phyloP scores from a whole-genome alignment of 2,329 filamentous ascomycete genomes.

The Pseudogymnoascus sp. region DNA sequence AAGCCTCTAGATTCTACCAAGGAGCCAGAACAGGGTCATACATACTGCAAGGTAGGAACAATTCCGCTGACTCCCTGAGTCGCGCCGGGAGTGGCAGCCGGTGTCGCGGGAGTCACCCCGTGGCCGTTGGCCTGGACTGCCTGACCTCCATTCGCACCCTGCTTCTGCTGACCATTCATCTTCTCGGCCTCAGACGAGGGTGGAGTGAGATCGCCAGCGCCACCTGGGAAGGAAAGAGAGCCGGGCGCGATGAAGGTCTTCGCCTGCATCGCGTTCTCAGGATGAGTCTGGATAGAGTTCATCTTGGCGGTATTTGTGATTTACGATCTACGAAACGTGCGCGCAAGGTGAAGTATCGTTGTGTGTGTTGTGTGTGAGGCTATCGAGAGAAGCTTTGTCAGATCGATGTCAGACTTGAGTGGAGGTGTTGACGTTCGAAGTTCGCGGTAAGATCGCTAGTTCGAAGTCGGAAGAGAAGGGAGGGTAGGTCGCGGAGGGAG shows the following conservation, averaged over 20 bases:
- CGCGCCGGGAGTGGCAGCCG: constrained; percentile 83
- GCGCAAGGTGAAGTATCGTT: neutral
- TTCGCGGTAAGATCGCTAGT: neutral
- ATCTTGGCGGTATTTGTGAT: constrained; percentile 41
- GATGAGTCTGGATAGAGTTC: constrained; percentile 88
- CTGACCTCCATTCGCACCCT: constrained; percentile 34
- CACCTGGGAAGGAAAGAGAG: constrained; percentile 86
- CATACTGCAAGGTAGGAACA: constrained; percentile 93
- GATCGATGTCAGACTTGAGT: constrained; percentile 17
- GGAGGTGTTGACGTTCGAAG: constrained; percentile 16
- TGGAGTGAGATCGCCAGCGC: constrained; percentile 74
- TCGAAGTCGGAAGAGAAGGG: constrained; percentile 1
- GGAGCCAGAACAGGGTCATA: constrained; percentile 45
- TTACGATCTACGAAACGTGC: constrained; percentile 3
- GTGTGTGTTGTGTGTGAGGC: neutral
- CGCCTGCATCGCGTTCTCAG: constrained; percentile 83
- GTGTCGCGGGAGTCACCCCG: constrained; percentile 82
- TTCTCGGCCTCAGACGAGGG: constrained; percentile 67
- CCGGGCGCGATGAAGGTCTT: constrained; percentile 92
- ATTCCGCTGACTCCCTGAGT: constrained; percentile 79
- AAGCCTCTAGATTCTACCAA: constrained; percentile 40
- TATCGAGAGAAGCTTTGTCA: constrained; percentile 16
- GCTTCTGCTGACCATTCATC: constrained; percentile 46
- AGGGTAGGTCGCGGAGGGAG: neutral
- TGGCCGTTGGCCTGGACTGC: constrained; percentile 48